Conservation (phyloP, 495 filamentous ascomycete species). For the Jackrogersella minutella region DNA sequence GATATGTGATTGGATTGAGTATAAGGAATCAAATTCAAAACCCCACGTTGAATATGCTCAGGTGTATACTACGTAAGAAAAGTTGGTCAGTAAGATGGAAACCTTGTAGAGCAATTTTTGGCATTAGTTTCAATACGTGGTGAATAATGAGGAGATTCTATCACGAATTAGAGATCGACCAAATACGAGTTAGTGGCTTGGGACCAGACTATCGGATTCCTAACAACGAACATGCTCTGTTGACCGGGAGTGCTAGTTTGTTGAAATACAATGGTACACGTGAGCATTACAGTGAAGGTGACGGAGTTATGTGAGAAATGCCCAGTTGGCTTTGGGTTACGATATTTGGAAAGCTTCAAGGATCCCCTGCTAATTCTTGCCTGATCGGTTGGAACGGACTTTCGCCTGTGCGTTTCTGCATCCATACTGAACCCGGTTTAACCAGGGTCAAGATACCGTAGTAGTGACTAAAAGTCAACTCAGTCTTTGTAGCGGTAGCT, state of each 20-base stretch:
- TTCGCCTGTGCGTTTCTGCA: slow-evolving; percentile 33
- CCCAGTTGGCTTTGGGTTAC: slow-evolving; percentile 8
- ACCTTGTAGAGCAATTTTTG: no score
- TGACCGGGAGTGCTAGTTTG: background rate
- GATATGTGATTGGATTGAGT: slow-evolving; percentile 4
- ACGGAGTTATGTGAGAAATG: slow-evolving; percentile 4
- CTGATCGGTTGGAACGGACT: slow-evolving; percentile 24
- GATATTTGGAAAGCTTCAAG: slow-evolving; percentile 16
- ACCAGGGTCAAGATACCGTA: background rate
- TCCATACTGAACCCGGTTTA: slow-evolving; percentile 2
- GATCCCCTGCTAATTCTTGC: slow-evolving; percentile 18
- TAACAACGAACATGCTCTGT: slow-evolving; percentile 2
- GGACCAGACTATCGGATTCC: slow-evolving; percentile 20
- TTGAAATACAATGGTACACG: background rate
- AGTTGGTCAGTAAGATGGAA: no score
- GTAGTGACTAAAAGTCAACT: no score
- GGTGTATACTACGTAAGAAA: no score
- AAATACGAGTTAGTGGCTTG: slow-evolving; percentile 3
- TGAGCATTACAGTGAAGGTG: background rate
- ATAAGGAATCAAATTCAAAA: no score
- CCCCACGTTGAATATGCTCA: no score
- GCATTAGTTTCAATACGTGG: no score
- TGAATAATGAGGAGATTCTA: no score
- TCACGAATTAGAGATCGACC: background rate
- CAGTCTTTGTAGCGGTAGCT: no score